Evolutionary conservation across 2,329 filamentous ascomycete genomes (phyloP), one percentile per base, ranked within the genome.

Genomic region (Trichoderma pleuroti): DNA sequence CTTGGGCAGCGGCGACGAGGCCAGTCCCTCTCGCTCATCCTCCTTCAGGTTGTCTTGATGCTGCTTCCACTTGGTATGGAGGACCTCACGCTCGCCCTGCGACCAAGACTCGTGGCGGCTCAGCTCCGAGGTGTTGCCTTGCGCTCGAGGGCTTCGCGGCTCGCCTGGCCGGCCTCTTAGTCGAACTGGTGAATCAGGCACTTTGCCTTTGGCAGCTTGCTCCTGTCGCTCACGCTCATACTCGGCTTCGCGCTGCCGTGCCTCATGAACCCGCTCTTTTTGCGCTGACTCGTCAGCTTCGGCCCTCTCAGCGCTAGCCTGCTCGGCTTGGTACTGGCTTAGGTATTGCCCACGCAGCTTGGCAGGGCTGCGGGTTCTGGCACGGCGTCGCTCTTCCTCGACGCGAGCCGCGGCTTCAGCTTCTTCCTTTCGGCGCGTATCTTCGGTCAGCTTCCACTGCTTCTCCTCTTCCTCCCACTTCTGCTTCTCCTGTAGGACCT

Each of bases 241-340:
- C 82, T 91, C 85, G 80, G 87, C 81, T 78, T 91, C 85, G 80
- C 91, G 79, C 82, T 90, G 78, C 76, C 91, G 84, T 74, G 89
- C 84, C 77, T 98, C 91, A 75, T 88, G 88, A 73, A 98, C 90
- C 52, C 94, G 89, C 73, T 86, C 87, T 73, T 85, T 88, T 79
- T 95, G 86, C 68, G 84, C 83, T 21, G 79, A 75, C 28, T 80
- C 63, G 60, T 77, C 79, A 80, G 30, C 78, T 80, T 24, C 77
- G 73, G 42, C 76, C 74, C 30, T 74, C 70, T 71, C 76, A 77
- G 77, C 71, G 81, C 78, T 75, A 76, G 72, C 84, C 80, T 77
- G 89, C 74, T 93, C 90, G 24, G 91, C 89, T 78, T 93, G 91
- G 78, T 97, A 97, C 78, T 97, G 92, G 77, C 92, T 95, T 64